Evolutionary conservation across 2,329 filamentous ascomycete species (phyloP).

Genomic region (Plenodomus tracheiphilus): DNA sequence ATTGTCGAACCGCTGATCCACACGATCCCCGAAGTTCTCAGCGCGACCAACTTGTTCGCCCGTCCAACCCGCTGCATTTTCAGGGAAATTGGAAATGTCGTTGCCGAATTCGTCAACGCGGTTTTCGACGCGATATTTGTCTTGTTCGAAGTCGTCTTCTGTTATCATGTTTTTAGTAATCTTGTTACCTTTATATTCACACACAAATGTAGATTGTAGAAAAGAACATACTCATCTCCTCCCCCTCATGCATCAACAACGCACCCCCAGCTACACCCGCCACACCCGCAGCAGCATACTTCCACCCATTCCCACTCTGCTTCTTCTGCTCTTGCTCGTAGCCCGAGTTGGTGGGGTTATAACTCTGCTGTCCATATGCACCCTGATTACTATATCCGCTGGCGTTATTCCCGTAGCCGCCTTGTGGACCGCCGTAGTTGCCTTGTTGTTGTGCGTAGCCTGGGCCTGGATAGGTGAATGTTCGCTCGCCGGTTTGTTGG

Average conservation of each 20-base stretch:
- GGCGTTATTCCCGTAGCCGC: slow-evolving; percentile 10
- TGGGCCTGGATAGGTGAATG: slow-evolving; percentile 25
- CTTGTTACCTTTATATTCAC: not conserved
- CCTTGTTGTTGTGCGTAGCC: slow-evolving; percentile 26
- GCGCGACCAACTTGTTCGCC: slow-evolving; percentile 27
- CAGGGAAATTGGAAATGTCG: slow-evolving; percentile 22
- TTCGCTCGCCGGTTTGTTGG: slow-evolving; percentile 29
- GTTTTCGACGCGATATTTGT: slow-evolving; percentile 20
- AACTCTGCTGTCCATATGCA: slow-evolving; percentile 19
- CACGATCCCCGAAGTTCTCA: slow-evolving; percentile 26
- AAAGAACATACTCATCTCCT: slow-evolving; percentile 31
- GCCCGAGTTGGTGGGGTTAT: slow-evolving; percentile 15
- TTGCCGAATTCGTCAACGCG: slow-evolving; percentile 21
- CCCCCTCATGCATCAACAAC: slow-evolving; percentile 30
- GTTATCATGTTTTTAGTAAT: no score
- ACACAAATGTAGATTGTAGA: not conserved
- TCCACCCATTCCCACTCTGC: slow-evolving; percentile 29
- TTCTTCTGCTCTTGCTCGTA: slow-evolving; percentile 19
- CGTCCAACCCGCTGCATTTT: slow-evolving; percentile 27
- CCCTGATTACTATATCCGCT: slow-evolving; percentile 5
- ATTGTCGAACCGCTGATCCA: slow-evolving; percentile 23
- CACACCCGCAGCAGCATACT: slow-evolving; percentile 29
- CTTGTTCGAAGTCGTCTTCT: slow-evolving; percentile 23
- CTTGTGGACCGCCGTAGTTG: slow-evolving; percentile 16
- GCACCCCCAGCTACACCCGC: slow-evolving; percentile 29